Evolutionary conservation across 2,329 filamentous ascomycete genomes (phyloP).

Genomic region (Scleromitrula shiraiana): DNA sequence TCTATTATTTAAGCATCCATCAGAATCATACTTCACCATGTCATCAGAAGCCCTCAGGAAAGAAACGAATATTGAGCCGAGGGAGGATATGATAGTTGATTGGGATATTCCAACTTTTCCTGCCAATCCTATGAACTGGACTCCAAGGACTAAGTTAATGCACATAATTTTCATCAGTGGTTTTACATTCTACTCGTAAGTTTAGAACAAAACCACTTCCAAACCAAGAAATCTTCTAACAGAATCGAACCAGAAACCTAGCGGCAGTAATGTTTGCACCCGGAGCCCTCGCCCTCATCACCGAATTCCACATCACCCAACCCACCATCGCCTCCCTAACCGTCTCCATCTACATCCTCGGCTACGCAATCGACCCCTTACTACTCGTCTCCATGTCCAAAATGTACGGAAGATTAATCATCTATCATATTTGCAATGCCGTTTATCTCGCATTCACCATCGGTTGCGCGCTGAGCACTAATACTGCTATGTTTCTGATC

Average conservation of each 20-base stretch:
- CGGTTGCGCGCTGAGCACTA: slow-evolving; percentile 41
- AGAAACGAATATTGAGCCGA: no score
- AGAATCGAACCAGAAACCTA: slow-evolving; percentile 31
- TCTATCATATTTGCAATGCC: slow-evolving; percentile 45
- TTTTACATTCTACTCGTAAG: no score
- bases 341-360: neutral
- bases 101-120: no score
- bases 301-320: slow-evolving; percentile 36
- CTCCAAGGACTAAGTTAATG: no score
- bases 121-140: no score
- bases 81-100: no score
- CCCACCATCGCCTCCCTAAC: slow-evolving; percentile 37
- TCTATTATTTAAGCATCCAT: no score
- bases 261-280: slow-evolving; percentile 43
- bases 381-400: slow-evolving; percentile 53
- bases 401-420: slow-evolving; percentile 45
- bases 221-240: neutral
- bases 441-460: slow-evolving; percentile 36
- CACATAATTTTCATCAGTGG: no score
- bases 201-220: no score
- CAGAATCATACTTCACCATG: no score
- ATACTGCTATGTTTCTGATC: slow-evolving; percentile 40
- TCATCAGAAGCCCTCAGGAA: no score
- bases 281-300: slow-evolving; percentile 37
- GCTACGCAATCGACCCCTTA: slow-evolving; percentile 46